phyloP scores from a whole-genome alignment of 441 rosid species.

The Bruguiera hainesii region DNA sequence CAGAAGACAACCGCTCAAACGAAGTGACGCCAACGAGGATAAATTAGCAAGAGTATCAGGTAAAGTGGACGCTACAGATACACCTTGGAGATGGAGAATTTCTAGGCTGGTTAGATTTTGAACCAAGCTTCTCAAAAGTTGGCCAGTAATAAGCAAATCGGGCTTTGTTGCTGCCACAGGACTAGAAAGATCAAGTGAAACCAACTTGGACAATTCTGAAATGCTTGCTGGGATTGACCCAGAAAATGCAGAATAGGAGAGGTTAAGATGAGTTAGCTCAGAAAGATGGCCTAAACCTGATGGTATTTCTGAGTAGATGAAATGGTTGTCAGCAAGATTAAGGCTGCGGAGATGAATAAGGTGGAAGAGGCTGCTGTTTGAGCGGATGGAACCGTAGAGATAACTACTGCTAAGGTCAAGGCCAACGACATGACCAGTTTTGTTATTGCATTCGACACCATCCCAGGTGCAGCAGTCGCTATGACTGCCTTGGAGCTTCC shows the following conservation, averaged over 20 bases:
- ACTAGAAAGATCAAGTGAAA: not conserved
- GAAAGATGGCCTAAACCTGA: not conserved
- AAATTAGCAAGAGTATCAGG: not conserved
- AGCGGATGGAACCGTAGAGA: not conserved
- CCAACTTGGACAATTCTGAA: not conserved
- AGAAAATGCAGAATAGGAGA: not conserved
- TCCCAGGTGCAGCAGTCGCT: not conserved
- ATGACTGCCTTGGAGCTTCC: not conserved
- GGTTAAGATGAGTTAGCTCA: not conserved
- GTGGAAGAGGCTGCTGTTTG: not conserved
- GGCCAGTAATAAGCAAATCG: not conserved
- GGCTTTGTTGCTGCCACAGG: not conserved
- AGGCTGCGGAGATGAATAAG: not conserved
- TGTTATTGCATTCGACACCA: not conserved
- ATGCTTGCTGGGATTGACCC: not conserved
- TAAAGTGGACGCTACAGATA: not conserved
- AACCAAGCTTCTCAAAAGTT: slow-evolving; percentile 3
- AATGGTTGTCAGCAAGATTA: not conserved
- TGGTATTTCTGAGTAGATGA: not conserved
- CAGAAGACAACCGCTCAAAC: not conserved
- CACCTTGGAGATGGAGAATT: not conserved
- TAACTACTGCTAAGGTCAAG: not conserved
- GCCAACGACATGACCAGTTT: not conserved
- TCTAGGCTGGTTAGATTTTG: slow-evolving; percentile 13
- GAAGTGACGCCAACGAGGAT: slow-evolving; percentile 1